phyloP scores from a whole-genome alignment of 208 protist species.

The Novymonas esmeraldas region DNA sequence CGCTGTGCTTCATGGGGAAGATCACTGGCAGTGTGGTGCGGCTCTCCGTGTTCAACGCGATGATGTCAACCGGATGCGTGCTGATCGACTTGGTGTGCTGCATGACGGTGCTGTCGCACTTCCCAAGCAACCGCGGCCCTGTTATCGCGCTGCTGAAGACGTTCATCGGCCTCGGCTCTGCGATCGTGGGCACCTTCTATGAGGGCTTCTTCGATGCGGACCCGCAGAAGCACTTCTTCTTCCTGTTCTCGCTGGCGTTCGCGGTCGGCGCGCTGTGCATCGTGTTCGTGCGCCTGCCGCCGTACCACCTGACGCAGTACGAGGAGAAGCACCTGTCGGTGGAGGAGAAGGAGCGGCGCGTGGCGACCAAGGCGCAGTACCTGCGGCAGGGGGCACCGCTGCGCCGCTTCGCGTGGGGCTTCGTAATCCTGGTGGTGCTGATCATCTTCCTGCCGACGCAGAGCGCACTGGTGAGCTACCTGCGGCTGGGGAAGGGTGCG shows the following conservation, averaged over 20 bases:
- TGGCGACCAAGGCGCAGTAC: constrained; percentile 46
- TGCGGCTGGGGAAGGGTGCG: constrained; percentile 23
- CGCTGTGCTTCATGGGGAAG: constrained; percentile 48
- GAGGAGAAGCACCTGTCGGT: constrained; percentile 34
- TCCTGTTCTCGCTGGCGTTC: constrained; percentile 38
- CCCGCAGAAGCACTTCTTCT: constrained; percentile 51
- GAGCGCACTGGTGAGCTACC: constrained; percentile 48
- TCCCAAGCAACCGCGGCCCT: constrained; percentile 60
- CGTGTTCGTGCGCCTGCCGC: constrained; percentile 48
- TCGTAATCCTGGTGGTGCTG: constrained; percentile 53
- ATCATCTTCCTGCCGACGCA: constrained; percentile 55
- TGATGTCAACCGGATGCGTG: constrained; percentile 45
- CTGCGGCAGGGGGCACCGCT: constrained; percentile 56
- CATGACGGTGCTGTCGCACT: constrained; percentile 43
- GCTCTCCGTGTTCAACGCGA: constrained; percentile 53
- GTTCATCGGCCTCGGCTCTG: constrained; percentile 60
- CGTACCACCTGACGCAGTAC: constrained; percentile 59
- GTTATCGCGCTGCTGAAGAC: constrained; percentile 61
- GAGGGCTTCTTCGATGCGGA: constrained; percentile 52
- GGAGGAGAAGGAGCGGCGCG: constrained; percentile 40
- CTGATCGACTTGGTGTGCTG: constrained; percentile 41
- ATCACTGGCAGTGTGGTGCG: constrained; percentile 35
- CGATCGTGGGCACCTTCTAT: constrained; percentile 49
- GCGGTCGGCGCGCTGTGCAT: constrained; percentile 30
- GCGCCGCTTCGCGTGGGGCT: constrained; percentile 56